Evolutionary conservation across 1,139 yeast species (phyloP), one percentile per base, ranked within the genome.

Genomic region (Eremothecium cymbalariae): DNA sequence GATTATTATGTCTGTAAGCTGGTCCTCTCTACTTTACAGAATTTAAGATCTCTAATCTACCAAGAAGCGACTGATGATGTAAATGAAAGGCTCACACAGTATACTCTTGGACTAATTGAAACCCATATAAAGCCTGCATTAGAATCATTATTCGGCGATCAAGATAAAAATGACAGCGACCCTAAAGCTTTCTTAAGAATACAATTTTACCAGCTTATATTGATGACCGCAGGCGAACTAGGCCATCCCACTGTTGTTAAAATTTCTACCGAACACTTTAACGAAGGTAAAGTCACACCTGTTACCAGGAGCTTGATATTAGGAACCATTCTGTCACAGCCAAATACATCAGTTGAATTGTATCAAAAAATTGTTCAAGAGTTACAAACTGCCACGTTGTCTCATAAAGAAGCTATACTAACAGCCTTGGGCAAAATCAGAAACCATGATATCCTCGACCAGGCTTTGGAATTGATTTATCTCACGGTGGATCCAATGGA

Each of bases 381-480:
- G 49, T 71, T 75, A 25, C 55, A 61, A 6, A 50, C 60, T n/a
- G 83, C 90, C 6, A 57, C 83, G 2, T 68, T 79, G 39, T 88
- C 79, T 54, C 71, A 82, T 4, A 64, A 78, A 40, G 94, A 81
- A 55, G 64, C 73, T 34, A 80, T 83, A 0, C 62, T 81, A 23
- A 54, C 57, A 13, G 74, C 88, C 0, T 59, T 81, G 35, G 90
- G 90, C 4, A 57, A 67, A 6, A 68, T 73, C n/a, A 55, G 65
- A 3, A 63, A 65, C 36, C 65, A 67, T 13, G 48, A 51, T 2
- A 32, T 57, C 23, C 48, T 51, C 21, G 32, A 36, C 17, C 47
- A 51, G 43, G 43, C 62, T 6, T 34, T 53, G 9, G 34, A 35
- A 1, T 38, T 57, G 36, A 48, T 51, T 9, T 34, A 40, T 25